Evolutionary conservation across 768 basidiomycete genomes (phyloP), one percentile per base, ranked within the genome.

Genomic region (Podaxis rugospora): DNA sequence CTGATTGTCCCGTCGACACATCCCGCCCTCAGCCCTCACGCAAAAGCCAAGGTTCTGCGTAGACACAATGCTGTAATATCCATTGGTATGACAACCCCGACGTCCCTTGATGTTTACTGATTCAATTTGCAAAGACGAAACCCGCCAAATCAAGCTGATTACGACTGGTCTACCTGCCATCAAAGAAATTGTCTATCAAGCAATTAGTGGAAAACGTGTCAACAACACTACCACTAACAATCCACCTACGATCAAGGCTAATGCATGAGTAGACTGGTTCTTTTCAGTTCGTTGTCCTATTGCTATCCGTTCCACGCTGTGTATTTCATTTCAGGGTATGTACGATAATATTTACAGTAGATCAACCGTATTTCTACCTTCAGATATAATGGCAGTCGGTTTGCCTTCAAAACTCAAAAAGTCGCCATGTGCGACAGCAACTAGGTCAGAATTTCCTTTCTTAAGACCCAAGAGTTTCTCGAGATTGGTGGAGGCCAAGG

Each of bases 81-180:
- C 37, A 83, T 89, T 5, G 84, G 92, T 91, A 66, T 58, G 77
- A 67, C 13, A 39, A 39, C 21, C 32, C 21, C 64, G 5, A 11
- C 54, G 4, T 23, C 40, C 50, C 11, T 39, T 6, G 28, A 44
- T 16, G 14, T 21, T 57, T 6, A 51, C 21, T 52, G 25, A 50
- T 42, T 52, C 18, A 23, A 52, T 27, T 25, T 32, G 40, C 40
- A 25, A 63, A 92, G 90, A 86, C 27, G 87, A 90, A 71, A 74
- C 80, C 39, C 86, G 89, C 67, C 83, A 90, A n/a, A 82, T 91
- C 64, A 86, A 86, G 68, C 82, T 92, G n/a, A 82, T 93, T 51
- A 81, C 82, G 36, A 77, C 78, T 61, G 87, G 85, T 5, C 73
- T 93, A 54, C 88, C 88, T 1, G 74, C 79, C 28, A 88, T 93